Conservation (phyloP, 2,329 filamentous ascomycete species). For the Penicillium italicum region DNA sequence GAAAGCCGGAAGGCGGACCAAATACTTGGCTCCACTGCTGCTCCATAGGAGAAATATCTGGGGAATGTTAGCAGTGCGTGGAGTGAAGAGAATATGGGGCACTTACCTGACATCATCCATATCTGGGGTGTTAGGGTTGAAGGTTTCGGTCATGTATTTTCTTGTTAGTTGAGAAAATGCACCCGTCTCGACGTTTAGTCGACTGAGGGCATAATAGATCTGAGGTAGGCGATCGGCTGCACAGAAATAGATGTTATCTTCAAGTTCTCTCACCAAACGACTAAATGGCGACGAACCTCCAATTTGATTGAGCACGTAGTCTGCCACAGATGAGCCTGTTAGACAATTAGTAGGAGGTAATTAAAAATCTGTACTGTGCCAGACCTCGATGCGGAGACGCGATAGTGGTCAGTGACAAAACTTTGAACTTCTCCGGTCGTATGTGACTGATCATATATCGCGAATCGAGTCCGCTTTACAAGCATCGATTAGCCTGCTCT, state of each 20-base stretch:
- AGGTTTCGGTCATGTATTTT: slow-evolving; percentile 55
- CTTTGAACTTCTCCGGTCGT: slow-evolving; percentile 64
- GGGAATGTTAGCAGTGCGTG: background rate
- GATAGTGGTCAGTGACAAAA: slow-evolving; percentile 65
- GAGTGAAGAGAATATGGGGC: background rate
- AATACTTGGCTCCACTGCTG: slow-evolving; percentile 52
- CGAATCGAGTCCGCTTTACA: slow-evolving; percentile 56
- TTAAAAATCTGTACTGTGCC: background rate
- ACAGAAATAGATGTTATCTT: slow-evolving; percentile 29
- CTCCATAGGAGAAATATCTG: slow-evolving; percentile 62
- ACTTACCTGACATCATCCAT: slow-evolving; percentile 49
- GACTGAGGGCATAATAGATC: slow-evolving; percentile 54
- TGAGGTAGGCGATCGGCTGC: slow-evolving; percentile 49
- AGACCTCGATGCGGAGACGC: slow-evolving; percentile 58
- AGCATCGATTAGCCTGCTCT: slow-evolving; percentile 15
- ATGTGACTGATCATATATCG: slow-evolving; percentile 62
- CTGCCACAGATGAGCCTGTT: slow-evolving; percentile 57
- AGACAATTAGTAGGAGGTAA: slow-evolving; percentile 10
- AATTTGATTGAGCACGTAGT: slow-evolving; percentile 58
- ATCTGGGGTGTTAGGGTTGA: slow-evolving; percentile 59
- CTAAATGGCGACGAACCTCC: slow-evolving; percentile 43
- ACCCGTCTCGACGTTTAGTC: slow-evolving; percentile 55
- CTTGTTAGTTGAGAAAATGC: slow-evolving; percentile 61
- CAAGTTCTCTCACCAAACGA: background rate
- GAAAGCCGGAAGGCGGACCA: slow-evolving; percentile 57